Conservation (phyloP, 2,329 filamentous ascomycete genomes). For the Ceratocystis harringtonii region DNA sequence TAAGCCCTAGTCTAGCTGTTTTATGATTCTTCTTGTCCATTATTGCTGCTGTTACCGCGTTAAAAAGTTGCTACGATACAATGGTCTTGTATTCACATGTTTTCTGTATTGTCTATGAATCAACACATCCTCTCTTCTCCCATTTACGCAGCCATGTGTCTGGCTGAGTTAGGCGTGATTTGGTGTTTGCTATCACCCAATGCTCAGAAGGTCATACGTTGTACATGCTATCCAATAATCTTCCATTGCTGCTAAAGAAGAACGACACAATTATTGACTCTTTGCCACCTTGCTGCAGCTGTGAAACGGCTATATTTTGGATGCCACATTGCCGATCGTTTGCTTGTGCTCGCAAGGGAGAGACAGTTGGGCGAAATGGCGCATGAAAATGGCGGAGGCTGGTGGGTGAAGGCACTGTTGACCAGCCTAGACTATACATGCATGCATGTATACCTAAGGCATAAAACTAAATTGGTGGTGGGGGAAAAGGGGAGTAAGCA, state of each 20-base stretch:
- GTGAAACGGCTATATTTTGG: neutral
- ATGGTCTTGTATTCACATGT: neutral
- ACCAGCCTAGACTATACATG: neutral
- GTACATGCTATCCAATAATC: neutral
- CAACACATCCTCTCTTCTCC: neutral
- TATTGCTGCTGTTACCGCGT: neutral
- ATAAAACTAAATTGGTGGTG: neutral
- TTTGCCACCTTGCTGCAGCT: neutral
- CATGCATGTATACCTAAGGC: neutral
- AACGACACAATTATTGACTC: neutral
- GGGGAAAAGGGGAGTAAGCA: neutral
- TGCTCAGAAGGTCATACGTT: neutral
- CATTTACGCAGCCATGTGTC: no score
- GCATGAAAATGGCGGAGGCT: neutral
- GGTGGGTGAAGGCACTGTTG: neutral
- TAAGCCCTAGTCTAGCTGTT: neutral
- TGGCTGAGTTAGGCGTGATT: no score
- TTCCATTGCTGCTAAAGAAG: neutral
- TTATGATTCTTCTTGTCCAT: neutral
- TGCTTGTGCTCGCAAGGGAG: neutral
- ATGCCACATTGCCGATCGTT: neutral
- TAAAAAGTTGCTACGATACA: neutral
- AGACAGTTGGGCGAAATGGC: neutral
- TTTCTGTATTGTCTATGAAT: neutral
- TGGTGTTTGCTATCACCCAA: no score